Percentiles rank a stretch among this genome's conserved stretches.
These are phyloP conservation scores for Lasiodiplodia hormozganensis DNA, from an alignment of 2,329 filamentous ascomycete genomes.

Conservation along the genomic window DNA sequence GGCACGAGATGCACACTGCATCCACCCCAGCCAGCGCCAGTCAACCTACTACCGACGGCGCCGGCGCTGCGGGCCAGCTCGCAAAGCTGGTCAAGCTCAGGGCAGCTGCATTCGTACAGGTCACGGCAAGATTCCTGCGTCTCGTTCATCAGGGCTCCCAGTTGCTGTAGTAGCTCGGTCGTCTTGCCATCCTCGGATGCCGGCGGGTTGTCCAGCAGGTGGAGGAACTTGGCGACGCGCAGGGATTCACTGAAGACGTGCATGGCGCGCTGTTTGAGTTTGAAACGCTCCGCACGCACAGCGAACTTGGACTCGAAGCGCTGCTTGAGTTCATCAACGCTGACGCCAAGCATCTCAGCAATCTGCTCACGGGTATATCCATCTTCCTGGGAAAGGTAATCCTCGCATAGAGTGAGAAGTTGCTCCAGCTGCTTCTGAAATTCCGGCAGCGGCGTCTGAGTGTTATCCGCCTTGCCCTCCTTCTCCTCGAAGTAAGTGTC, in stretches of 20 bases:
- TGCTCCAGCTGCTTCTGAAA: constrained; percentile 72
- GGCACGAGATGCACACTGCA: constrained; percentile 94
- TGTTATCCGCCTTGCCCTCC: constrained; percentile 55
- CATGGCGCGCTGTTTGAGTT: constrained; percentile 82
- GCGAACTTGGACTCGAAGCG: constrained; percentile 88
- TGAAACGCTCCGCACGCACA: constrained; percentile 85
- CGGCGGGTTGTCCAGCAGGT: constrained; percentile 64
- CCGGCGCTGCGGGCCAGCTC: constrained; percentile 78
- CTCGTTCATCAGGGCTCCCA: constrained; percentile 86
- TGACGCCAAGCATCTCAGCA: constrained; percentile 71
- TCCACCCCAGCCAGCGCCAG: constrained; percentile 95
- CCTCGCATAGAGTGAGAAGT: constrained; percentile 72
- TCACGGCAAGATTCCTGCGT: constrained; percentile 89
- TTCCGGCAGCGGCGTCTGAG: constrained; percentile 51
- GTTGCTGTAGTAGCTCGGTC: constrained; percentile 71
- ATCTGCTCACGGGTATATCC: constrained; percentile 92
- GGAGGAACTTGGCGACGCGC: constrained; percentile 83
- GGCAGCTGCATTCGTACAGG: constrained; percentile 88
- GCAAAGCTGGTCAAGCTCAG: constrained; percentile 91
- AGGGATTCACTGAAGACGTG: constrained; percentile 92
- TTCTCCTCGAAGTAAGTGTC: constrained; percentile 74
- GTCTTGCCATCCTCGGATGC: constrained; percentile 57
- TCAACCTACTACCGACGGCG: constrained; percentile 83
- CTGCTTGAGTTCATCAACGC: constrained; percentile 73
- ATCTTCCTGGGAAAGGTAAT: constrained; percentile 76